Conservation (phyloP, 208 protist genomes). For the Wallacemonas sp. region DNA sequence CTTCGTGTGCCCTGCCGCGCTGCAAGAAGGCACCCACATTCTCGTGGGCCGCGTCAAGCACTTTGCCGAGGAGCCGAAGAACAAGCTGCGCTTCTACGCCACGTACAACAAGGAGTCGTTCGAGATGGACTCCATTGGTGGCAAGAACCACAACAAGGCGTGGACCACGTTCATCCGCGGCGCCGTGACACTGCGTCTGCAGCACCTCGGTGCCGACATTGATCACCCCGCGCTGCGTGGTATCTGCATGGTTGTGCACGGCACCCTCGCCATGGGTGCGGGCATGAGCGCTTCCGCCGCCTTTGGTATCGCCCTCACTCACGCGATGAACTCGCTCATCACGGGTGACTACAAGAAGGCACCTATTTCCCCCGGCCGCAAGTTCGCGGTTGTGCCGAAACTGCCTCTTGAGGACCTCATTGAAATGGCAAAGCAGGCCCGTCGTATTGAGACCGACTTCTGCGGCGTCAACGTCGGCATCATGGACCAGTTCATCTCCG, state of each 20-base stretch:
- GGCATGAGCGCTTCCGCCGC: slow-evolving; percentile 88
- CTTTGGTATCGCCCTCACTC: slow-evolving; percentile 66
- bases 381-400: slow-evolving; percentile 39
- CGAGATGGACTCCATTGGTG: slow-evolving; percentile 34
- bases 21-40: slow-evolving; percentile 63
- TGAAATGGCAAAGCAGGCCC: slow-evolving; percentile 60
- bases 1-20: slow-evolving; percentile 69
- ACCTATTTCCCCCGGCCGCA: slow-evolving; percentile 12
- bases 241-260: slow-evolving; percentile 71
- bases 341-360: slow-evolving; percentile 26
- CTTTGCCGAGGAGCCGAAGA: slow-evolving; percentile 15
- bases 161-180: slow-evolving; percentile 72
- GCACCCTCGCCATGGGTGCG: slow-evolving; percentile 74
- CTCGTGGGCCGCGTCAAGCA: slow-evolving; percentile 64
- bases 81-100: slow-evolving; percentile 59
- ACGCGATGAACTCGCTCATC: slow-evolving; percentile 44
- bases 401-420: slow-evolving; percentile 33
- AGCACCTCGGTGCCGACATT: slow-evolving; percentile 44
- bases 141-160: slow-evolving; percentile 38
- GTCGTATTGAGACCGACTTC: slow-evolving; percentile 79
- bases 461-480: slow-evolving; percentile 89
- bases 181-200: slow-evolving; percentile 50
- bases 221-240: slow-evolving; percentile 29
- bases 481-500: slow-evolving; percentile 92
- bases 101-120: slow-evolving; percentile 56